Evolutionary conservation across 2,329 filamentous ascomycete genomes (phyloP), one percentile per base, ranked within the genome.

Genomic region (Colletotrichum paranaense): DNA sequence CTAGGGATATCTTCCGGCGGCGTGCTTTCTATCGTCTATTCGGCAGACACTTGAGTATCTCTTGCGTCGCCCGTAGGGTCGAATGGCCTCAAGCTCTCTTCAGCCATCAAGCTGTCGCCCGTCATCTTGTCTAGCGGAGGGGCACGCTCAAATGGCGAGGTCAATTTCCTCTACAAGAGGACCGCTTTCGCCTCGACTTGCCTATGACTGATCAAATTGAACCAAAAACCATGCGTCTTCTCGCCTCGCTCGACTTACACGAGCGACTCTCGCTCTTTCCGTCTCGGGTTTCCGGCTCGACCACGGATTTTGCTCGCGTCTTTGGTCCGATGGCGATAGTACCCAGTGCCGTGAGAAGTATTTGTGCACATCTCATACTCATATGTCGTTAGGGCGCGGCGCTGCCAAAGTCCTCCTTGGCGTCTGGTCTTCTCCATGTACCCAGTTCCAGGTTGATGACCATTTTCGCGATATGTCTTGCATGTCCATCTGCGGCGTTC

Each of bases 391-490:
- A 5, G 9, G 26, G 3, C 6, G 53, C 22, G 32, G 84, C 82
- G 72, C 80, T 83, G 1, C 91, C 91, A 71, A 92, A 79, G 80
- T 95, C 92, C 80, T 97, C 94, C 32, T 93, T 89, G 1, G 94
- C 94, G 80, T 89, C 92, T 46, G 84, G 81, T 70, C 91, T 85
- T 81, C 95, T 89, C 94, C 95, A 97, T 38, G 92, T 95, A 71
- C 87, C 86, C 78, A 86, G 86, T 84, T 98, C 95, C 58, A 98
- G 81, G 49, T 76, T 76, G 77, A 88, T 86, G 2, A 95, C 89
- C 16, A 52, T 5, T 30, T 58, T 9, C 2, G 4, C 3, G 11
- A 3, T 30, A 9, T 8, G 5, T 9, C 28, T 66, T 19, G 38
- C 5, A 42, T 19, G 5, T 6, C 28, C 3, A 5, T 19, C 9